phyloP scores from a whole-genome alignment of 306 rosid genomes.

The Cucurbita pepo region DNA sequence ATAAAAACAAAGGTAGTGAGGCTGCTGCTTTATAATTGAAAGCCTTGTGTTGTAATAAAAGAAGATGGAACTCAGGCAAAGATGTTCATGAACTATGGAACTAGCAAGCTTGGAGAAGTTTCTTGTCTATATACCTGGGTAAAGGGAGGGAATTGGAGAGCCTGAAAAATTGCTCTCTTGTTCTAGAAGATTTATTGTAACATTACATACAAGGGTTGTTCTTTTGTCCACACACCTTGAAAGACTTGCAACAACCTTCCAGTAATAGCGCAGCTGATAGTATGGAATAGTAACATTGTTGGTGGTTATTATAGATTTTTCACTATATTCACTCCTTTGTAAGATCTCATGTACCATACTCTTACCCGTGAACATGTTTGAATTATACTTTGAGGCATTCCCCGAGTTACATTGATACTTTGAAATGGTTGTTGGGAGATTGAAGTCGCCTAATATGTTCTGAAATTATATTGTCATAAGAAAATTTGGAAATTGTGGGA shows the following conservation, averaged over 20 bases:
- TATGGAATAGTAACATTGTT: not conserved
- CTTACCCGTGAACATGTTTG: not conserved
- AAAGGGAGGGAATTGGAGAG: not conserved
- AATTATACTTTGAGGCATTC: not conserved
- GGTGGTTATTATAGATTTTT: not conserved
- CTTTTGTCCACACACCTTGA: not conserved
- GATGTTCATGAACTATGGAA: not conserved
- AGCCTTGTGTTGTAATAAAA: not conserved
- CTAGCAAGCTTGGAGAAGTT: not conserved
- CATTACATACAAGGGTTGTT: not conserved
- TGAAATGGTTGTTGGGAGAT: not conserved
- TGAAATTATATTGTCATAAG: not conserved
- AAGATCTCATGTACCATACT: not conserved
- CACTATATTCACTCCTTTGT: not conserved
- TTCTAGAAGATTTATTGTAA: not conserved
- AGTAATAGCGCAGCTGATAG: not conserved
- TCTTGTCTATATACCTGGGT: not conserved
- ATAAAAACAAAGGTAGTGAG: not conserved
- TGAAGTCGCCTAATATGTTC: not conserved
- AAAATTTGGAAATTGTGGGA: not conserved
- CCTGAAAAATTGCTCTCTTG: not conserved
- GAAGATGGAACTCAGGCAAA: not conserved
- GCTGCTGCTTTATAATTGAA: not conserved
- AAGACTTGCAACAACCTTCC: not conserved
- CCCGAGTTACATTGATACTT: not conserved